A percentile compares a stretch with the other conserved stretches of the same genome.
These are phyloP conservation scores for Saccharomycopsis selenospora DNA, from an alignment of 805 yeast genomes.

Conservation along the genomic window DNA sequence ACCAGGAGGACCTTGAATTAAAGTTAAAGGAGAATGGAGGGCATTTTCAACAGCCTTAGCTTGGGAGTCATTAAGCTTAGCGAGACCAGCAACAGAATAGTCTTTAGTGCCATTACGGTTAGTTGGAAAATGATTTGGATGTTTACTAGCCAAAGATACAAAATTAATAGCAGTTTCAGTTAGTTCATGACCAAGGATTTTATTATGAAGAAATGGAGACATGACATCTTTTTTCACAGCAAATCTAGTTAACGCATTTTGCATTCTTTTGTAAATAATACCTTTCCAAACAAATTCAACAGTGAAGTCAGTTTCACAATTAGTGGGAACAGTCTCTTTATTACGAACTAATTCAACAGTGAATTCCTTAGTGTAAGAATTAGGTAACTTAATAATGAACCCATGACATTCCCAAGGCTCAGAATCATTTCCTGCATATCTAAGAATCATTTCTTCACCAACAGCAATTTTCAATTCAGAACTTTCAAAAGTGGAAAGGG, in stretches of 20 bases:
- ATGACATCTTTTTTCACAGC: conserved; percentile 66
- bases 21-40: conserved; percentile 61
- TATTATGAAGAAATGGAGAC: conserved; percentile 67
- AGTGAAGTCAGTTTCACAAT: conserved; percentile 58
- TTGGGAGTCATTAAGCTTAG: conserved; percentile 72
- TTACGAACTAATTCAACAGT: conserved; percentile 57
- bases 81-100: conserved; percentile 28
- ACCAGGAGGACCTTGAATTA: conserved; percentile 95
- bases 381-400: conserved; percentile 63
- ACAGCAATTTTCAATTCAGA: conserved; percentile 63
- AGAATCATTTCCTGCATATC: conserved; percentile 49
- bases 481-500: conserved; percentile 59
- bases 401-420: conserved; percentile 70
- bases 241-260: conserved; percentile 61
- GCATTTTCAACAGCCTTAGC: conserved; percentile 67
- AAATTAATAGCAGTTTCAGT: conserved; percentile 25
- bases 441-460: conserved; percentile 74
- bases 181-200: conserved; percentile 68
- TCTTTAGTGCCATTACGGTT: conserved; percentile 15
- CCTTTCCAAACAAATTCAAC: conserved; percentile 91
- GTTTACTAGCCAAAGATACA: not conserved
- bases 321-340: conserved; percentile 47
- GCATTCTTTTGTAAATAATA: conserved; percentile 77
- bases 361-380: conserved; percentile 55
- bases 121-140: not conserved